Evolutionary conservation across 2,329 filamentous ascomycete genomes (phyloP), one percentile per base, ranked within the genome.

Genomic region (Aspergillus felis): DNA sequence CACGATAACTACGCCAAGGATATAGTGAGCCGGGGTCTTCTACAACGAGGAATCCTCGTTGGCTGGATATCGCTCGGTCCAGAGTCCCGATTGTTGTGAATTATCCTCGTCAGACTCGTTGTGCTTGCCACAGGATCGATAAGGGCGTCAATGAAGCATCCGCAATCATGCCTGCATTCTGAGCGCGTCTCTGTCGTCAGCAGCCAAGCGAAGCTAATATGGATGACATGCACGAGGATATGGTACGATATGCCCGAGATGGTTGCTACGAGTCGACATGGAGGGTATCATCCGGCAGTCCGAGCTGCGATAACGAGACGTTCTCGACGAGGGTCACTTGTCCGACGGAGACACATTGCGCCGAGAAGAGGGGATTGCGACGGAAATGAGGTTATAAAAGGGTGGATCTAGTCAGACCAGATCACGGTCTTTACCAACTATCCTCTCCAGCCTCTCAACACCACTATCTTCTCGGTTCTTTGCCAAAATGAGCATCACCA

Each of bases 401-500:
- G 35, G 22, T 24, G 5, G 27, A 49, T 20, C 9, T 38, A 12
- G 38, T 53, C 29, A 50, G 50, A 14, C 35, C 35, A 38, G 12
- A 51, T 47, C 29, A 53, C 29, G n/a, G n/a, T 50, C 27, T 46
- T 42, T 29, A 2, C 22, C 49, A 12, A 22, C 22, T 10, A 22
- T 14, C 24, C 14, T 51, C 28, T 25, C 3, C 17, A 24, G 24
- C 10, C 7, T 32, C 27, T 20, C 14, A 12, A 22, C 9, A 38
- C 22, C 41, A 42, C 22, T 41, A 32, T 42, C 10, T 29, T 48
- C 58, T 53, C 46, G 51, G 24, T 50, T 53, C 41, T 54, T 50
- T 29, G 53, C 50, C 50, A 64, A 46, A 29, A 69, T 71, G 68
- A 67, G 68, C 48, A 67, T 71, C 57, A 66, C 68, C 27, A 71